Conservation (phyloP, 129 eudicot genomes). For the Smallanthus sonchifolius region DNA sequence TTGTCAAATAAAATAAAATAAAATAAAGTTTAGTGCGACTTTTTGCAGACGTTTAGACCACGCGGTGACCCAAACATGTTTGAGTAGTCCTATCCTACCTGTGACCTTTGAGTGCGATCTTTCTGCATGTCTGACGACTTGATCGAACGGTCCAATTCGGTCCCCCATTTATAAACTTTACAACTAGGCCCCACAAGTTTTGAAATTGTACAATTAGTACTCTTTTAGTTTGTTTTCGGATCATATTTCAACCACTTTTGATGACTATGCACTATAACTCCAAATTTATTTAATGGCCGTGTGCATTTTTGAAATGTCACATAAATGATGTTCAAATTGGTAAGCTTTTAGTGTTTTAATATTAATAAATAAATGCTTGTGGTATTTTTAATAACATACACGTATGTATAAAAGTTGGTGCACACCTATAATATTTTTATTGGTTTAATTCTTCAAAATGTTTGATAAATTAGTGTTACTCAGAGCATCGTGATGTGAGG, state of each 20-base stretch:
- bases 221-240: background rate
- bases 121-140: background rate
- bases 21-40: conserved; percentile 6
- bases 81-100: conserved; percentile 22
- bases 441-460: background rate
- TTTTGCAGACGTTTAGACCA: conserved; percentile 10
- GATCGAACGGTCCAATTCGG: background rate
- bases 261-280: background rate
- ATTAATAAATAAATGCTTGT: too few relatives aligned
- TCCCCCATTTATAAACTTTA: background rate
- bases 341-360: background rate
- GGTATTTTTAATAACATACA: background rate
- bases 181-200: conserved; percentile 3
- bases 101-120: conserved; percentile 22
- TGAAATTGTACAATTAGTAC: background rate
- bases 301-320: background rate
- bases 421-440: background rate
- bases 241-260: background rate
- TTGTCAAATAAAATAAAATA: too few relatives aligned
- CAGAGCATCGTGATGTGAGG: too few relatives aligned
- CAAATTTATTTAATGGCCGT: background rate
- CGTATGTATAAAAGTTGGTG: background rate
- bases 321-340: background rate
- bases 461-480: background rate
- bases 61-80: conserved; percentile 13